Conservation (phyloP, 2,329 filamentous ascomycete genomes). For the Talaromyces sp. region DNA sequence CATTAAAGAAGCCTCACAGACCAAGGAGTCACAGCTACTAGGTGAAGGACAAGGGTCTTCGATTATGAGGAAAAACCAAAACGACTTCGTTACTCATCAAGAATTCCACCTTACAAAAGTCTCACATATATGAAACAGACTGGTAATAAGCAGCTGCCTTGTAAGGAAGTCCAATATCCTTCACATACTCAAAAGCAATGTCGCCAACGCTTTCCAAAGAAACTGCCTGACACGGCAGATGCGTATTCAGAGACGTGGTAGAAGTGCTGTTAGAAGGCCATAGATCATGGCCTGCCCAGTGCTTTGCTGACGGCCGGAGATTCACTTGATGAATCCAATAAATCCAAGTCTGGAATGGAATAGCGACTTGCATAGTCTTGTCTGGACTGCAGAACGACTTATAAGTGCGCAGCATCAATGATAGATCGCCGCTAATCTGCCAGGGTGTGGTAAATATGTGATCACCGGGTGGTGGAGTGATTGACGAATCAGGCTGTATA, state of each 20-base stretch:
- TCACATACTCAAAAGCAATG: background rate
- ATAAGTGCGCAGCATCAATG: background rate
- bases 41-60: background rate
- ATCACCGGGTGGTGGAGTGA: background rate
- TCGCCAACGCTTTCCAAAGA: too few species aligned
- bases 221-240: background rate
- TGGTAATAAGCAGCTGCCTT: background rate
- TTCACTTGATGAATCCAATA: background rate
- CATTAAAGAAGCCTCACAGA: background rate
- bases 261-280: background rate
- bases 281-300: background rate
- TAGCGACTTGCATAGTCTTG: background rate
- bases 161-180: background rate
- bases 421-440: background rate
- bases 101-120: background rate
- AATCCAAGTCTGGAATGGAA: constrained; percentile 10
- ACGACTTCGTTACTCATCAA: background rate
- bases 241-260: background rate
- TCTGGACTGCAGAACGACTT: background rate
- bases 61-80: background rate
- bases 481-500: background rate
- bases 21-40: background rate
- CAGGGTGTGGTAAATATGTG: background rate
- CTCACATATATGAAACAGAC: background rate
- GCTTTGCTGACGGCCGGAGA: background rate